phyloP scores from a whole-genome alignment of 371 early-diverging fungal genomes.

The Synchytrium microbalum region DNA sequence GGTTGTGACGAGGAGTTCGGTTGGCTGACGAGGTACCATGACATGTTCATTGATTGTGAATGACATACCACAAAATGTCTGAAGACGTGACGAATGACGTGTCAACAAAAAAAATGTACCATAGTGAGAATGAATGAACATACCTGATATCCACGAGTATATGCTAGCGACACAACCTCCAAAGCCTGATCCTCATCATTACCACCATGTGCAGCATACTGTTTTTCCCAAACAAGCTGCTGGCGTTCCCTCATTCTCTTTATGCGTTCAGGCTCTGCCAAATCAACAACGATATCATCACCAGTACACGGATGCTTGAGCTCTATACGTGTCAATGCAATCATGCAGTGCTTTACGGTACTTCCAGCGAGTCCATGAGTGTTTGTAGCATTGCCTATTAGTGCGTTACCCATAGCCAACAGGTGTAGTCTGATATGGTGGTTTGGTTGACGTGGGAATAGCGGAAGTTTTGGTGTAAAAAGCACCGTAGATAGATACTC shows the following conservation, averaged over 20 bases:
- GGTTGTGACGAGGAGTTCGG: not conserved
- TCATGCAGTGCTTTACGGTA: not conserved
- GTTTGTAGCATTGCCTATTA: not conserved
- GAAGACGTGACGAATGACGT: too few species aligned
- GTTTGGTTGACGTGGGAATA: not conserved
- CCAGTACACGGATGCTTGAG: not conserved
- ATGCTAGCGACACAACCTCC: not conserved
- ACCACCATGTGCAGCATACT: not conserved
- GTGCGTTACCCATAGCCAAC: not conserved
- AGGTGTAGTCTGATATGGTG: not conserved
- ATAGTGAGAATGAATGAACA: too few species aligned
- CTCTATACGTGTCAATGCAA: not conserved
- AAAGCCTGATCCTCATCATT: not conserved
- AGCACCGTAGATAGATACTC: not conserved
- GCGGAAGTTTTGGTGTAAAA: not conserved
- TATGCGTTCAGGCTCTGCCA: not conserved
- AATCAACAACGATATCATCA: not conserved
- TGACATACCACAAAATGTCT: not conserved
- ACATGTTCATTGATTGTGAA: not conserved
- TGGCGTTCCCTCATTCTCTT: not conserved
- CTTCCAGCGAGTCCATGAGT: not conserved
- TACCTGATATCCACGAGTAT: not conserved
- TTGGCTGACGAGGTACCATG: not conserved
- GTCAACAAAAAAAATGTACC: too few species aligned
- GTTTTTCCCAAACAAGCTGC: not conserved